Percentiles rank a stretch among this genome's conserved stretches.
Evolutionary conservation across 75 land plant genomes (phyloP).

Genomic region (Sequoia sempervirens): DNA sequence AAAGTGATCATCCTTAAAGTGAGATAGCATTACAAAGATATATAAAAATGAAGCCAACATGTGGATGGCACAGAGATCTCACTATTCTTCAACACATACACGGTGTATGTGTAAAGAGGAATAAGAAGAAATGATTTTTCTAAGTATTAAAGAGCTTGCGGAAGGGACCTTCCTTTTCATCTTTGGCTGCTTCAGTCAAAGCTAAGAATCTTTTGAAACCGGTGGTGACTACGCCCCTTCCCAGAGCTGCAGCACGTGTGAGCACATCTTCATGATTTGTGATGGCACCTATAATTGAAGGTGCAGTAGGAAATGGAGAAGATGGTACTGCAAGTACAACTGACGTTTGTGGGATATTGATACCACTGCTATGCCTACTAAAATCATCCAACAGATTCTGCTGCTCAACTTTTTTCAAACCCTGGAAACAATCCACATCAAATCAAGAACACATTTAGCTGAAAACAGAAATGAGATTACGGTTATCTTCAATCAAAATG

Average conservation of each 20-base stretch:
- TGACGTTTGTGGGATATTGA: conserved; percentile 23
- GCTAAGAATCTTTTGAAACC: conserved; percentile 92
- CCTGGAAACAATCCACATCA: conserved; percentile 41
- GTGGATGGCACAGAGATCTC: neutral
- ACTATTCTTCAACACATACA: neutral
- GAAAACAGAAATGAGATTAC: conserved; percentile 1
- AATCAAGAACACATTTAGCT: neutral
- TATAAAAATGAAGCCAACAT: neutral
- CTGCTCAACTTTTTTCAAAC: conserved; percentile 87
- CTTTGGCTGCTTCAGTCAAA: conserved; percentile 91
- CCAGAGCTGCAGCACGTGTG: conserved; percentile 89
- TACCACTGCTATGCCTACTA: conserved; percentile 57
- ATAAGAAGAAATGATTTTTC: neutral
- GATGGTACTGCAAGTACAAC: conserved; percentile 22
- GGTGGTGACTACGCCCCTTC: conserved; percentile 90
- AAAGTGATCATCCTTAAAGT: no score
- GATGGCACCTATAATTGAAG: conserved; percentile 19
- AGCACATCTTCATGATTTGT: conserved; percentile 80
- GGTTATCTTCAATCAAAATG: neutral
- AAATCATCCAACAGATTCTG: conserved; percentile 87
- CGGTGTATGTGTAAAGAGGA: neutral
- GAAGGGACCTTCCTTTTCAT: conserved; percentile 88
- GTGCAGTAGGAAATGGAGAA: conserved; percentile 13
- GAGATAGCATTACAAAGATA: neutral
- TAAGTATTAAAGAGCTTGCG: conserved; percentile 75